Evolutionary conservation across 2,329 filamentous ascomycete genomes (phyloP).

Genomic region (Talaromyces piceae): DNA sequence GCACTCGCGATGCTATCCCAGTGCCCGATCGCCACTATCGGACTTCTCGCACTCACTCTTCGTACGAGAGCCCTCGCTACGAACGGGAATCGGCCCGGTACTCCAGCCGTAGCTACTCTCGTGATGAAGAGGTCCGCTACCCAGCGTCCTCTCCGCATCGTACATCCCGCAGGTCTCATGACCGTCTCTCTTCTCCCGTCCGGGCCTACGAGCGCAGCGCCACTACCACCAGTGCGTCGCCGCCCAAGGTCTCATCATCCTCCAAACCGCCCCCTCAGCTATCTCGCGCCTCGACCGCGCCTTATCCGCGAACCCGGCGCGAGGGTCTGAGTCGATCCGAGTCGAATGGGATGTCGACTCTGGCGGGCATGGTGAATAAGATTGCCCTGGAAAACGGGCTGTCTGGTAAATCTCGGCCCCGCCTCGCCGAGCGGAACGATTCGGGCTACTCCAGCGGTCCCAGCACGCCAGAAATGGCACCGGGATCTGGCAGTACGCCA

Average conservation of each 20-base stretch:
- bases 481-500: slow-evolving; percentile 23
- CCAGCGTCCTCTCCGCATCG: slow-evolving; percentile 20
- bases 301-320: slow-evolving; percentile 23
- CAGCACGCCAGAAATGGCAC: slow-evolving; percentile 33
- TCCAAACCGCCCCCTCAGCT: slow-evolving; percentile 24
- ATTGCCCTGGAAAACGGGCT: slow-evolving; percentile 14
- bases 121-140: slow-evolving; percentile 13
- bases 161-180: slow-evolving; percentile 21
- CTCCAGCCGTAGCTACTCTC: slow-evolving; percentile 21
- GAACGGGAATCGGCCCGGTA: slow-evolving; percentile 27
- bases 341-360: slow-evolving; percentile 5
- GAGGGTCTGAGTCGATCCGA: slow-evolving; percentile 43
- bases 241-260: slow-evolving; percentile 21
- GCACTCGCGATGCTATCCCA: slow-evolving; percentile 18
- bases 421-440: slow-evolving; percentile 31
- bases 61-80: slow-evolving; percentile 17
- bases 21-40: slow-evolving; percentile 21
- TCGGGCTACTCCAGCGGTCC: slow-evolving; percentile 40
- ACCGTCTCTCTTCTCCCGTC: slow-evolving; percentile 20
- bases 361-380: slow-evolving; percentile 4
- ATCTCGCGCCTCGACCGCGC: slow-evolving; percentile 25
- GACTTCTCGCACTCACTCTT: slow-evolving; percentile 24
- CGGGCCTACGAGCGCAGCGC: slow-evolving; percentile 19
- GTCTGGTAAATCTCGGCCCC: slow-evolving; percentile 21
- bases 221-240: slow-evolving; percentile 30